Evolutionary conservation across 148 eudicot genomes (phyloP).

Genomic region (Chenopodium album): DNA sequence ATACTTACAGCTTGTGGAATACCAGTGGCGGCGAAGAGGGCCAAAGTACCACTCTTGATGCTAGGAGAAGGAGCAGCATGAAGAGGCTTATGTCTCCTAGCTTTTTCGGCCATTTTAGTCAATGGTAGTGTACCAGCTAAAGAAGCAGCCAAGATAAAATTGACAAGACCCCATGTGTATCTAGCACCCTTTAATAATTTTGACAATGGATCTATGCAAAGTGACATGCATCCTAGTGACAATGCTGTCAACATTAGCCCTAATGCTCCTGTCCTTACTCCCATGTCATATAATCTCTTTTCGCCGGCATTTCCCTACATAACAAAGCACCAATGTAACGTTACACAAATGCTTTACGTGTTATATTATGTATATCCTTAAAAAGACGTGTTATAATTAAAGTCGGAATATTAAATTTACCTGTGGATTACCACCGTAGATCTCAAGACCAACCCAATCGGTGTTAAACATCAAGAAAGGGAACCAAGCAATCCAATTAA

Average conservation of each 20-base stretch:
- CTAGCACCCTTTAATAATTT: constrained; percentile 48
- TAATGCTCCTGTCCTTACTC: constrained; percentile 68
- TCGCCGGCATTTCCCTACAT: constrained; percentile 22
- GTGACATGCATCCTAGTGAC: constrained; percentile 50
- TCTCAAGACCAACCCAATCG: constrained; percentile 80
- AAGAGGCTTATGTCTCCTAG: constrained; percentile 24
- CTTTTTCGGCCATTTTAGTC: constrained; percentile 52
- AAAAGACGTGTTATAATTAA: not conserved
- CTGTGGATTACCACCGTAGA: constrained; percentile 58
- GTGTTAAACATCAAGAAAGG: constrained; percentile 70
- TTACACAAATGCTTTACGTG: not conserved
- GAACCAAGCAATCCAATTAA: constrained; percentile 79
- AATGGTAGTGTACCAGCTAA: constrained; percentile 52
- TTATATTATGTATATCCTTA: not conserved
- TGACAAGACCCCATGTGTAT: constrained; percentile 67
- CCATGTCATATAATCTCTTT: constrained; percentile 41
- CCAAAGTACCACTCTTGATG: constrained; percentile 49
- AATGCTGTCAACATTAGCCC: constrained; percentile 76
- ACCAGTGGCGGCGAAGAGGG: constrained; percentile 63
- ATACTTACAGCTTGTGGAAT: constrained; percentile 73
- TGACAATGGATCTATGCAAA: constrained; percentile 45
- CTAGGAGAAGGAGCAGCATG: constrained; percentile 31
- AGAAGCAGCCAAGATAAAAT: constrained; percentile 50
- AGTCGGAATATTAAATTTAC: not conserved
- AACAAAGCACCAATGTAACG: not conserved